These are phyloP conservation scores for Citrus hindsii DNA, from an alignment of 345 rosid genomes.

Conservation along the genomic window DNA sequence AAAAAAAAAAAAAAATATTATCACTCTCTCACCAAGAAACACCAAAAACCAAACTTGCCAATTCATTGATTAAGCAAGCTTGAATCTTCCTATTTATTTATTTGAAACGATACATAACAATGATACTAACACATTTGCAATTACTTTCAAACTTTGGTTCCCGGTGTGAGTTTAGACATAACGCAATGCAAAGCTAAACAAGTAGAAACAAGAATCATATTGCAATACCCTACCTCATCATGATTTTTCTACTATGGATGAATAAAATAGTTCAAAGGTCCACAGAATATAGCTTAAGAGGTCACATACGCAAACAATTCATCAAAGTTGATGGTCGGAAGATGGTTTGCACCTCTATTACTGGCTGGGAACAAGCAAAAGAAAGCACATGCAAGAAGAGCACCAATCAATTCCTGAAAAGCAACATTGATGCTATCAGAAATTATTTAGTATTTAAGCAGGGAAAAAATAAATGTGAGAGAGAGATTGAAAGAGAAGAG, in stretches of 20 bases:
- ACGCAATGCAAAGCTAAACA: not conserved
- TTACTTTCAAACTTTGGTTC: not conserved
- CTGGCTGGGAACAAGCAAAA: conserved; percentile 76
- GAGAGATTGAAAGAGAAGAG: not conserved
- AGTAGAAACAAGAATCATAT: not conserved
- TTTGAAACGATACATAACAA: not conserved
- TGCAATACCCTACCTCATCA: not conserved
- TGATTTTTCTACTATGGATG: not conserved
- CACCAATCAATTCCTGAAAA: conserved; percentile 80
- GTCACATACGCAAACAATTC: conserved; percentile 71
- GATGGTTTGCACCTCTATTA: conserved; percentile 54
- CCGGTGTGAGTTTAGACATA: not conserved
- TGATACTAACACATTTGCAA: not conserved
- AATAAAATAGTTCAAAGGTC: not conserved
- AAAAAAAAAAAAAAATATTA: accelerated
- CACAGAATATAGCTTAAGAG: conserved; percentile 28
- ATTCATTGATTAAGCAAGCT: not conserved
- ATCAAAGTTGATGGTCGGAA: conserved; percentile 84
- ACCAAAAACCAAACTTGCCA: not conserved
- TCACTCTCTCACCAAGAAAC: not conserved
- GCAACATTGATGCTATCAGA: conserved; percentile 2
- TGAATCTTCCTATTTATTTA: not conserved
- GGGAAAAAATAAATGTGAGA: not conserved
- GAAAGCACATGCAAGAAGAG: conserved; percentile 81
- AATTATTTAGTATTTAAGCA: not conserved